Evolutionary conservation across 176 grass and related monocot genomes (phyloP), one percentile per base, ranked within the genome.

Genomic region (Melocanna baccifera): DNA sequence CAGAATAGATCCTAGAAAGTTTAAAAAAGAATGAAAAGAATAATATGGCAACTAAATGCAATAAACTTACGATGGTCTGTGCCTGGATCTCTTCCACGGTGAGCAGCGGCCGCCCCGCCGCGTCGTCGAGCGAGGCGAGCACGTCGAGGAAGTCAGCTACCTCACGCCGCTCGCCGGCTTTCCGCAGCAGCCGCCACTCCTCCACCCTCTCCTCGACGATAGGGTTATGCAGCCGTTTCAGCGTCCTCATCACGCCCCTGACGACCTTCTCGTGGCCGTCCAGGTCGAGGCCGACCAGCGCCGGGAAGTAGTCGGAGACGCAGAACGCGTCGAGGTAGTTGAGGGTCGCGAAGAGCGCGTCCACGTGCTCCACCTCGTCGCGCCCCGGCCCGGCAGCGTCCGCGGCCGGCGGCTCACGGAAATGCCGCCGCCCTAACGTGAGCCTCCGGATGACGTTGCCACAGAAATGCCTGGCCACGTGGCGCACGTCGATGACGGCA

Each of bases 281-380:
- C 12, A 92, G 15, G 64, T 89, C 91, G 22, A 87, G 75, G 0
- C 78, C 84, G 0, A 85, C 81, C n/a, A 92, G 47, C 53, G 25
- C 41, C 46, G 91, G 87, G 43, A 89, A 59, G 84, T 89, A 92
- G 71, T 92, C 91, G 23, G 87, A 87, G 13, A 89, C 39, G 67
- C 84, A 84, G 63, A 92, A 87, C 13, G 87, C 75, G 57, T 87
- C 85, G 16, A 92, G 46, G 62, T 79, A 58, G 36, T 19, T 26
- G 29, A 89, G 80, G 84, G 69, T 12, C 0, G 23, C 9, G 64
- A 92, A 89, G 1, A 83, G 70, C 47, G 81, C 80, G 37, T 78
- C 84, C 28, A 89, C 28, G 59, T 89, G 84, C 81, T 89, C 83
- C 43, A 4, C 59, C 83, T 92, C 90, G 22, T 89, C 83, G 2